A percentile compares a stretch with the other conserved stretches of the same genome.
phyloP scores from a whole-genome alignment of 768 basidiomycete genomes.

The Tylopilus felleus region DNA sequence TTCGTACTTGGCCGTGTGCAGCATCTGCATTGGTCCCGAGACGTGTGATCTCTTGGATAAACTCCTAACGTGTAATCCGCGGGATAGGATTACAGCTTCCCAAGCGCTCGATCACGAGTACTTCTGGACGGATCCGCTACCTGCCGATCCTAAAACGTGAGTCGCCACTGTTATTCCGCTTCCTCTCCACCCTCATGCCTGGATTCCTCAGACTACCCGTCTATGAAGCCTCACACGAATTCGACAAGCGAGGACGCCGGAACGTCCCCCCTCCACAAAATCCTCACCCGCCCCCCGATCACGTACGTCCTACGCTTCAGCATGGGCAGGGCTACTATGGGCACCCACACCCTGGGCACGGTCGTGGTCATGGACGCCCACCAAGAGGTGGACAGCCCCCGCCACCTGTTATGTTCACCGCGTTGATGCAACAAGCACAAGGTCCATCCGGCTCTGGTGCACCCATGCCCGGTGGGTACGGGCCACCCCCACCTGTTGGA shows the following conservation, averaged over 20 bases:
- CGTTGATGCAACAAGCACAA: constrained; percentile 30
- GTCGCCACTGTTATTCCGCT: constrained; percentile 20
- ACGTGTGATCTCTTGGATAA: constrained; percentile 81
- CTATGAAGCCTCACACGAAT: constrained; percentile 83
- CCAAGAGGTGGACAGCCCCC: constrained; percentile 26
- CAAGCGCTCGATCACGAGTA: constrained; percentile 90
- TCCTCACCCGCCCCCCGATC: constrained; percentile 28
- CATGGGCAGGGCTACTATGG: constrained; percentile 28
- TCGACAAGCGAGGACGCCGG: constrained; percentile 69
- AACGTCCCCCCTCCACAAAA: constrained; percentile 27
- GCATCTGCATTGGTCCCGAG: constrained; percentile 60
- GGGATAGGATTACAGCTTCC: constrained; percentile 76
- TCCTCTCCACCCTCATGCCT: background rate
- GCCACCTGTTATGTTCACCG: constrained; percentile 26
- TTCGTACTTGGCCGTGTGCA: constrained; percentile 6
- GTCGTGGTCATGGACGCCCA: constrained; percentile 30
- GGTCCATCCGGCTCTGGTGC: constrained; percentile 8
- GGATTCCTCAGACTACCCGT: constrained; percentile 52
- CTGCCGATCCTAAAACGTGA: constrained; percentile 80
- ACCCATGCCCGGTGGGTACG: constrained; percentile 13
- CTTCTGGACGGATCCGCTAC: constrained; percentile 89
- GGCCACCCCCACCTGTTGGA: constrained; percentile 7
- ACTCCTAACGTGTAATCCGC: constrained; percentile 79
- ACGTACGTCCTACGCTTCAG: constrained; percentile 34
- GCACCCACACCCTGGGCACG: constrained; percentile 32